Evolutionary conservation across 164 flowering plant genomes (phyloP), one percentile per base, ranked within the genome.

Genomic region (Vitis rotundifolia): DNA sequence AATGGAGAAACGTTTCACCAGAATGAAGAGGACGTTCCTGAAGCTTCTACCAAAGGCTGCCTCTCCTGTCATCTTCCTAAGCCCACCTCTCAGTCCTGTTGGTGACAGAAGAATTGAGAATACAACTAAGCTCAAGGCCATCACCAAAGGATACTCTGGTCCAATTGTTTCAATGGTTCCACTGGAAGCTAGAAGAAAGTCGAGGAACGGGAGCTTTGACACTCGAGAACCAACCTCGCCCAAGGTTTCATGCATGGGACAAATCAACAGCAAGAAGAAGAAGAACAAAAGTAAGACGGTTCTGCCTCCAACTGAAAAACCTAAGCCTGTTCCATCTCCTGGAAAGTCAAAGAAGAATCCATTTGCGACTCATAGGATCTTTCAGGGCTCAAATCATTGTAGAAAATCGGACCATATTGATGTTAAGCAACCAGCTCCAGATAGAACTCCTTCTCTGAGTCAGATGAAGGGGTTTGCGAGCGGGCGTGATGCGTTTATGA

Each of bases 181-280:
- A 2, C 19, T 14, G 63, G 76, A 77, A 26, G 71, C 65, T 49
- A 44, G 71, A 28, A 55, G 80, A 18, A 59, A 37, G 37, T 26
- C 52, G 11, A 73, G 52, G 61, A 69, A 50, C 59, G 68, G 59
- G 14, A 73, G 73, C 74, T 69, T 72, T 11, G 68, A 60, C 16
- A 37, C 76, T 10, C 44, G 54, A 9, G 80, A 77, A 14, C 80
- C 80, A 1, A 47, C 68, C 7, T 77, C 80, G 3, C 80, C 80
- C 1, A 73, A 64, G 18, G 80, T 77, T 28, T 77, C 80, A 3
- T 77, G 80, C 80, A 56, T 73, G 54, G 80, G 80, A 50, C 77
- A 74, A 18, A 52, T 71, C 58, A 66, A 63, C 69, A 11, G 9
- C 63, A 69, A 47, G 66, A 75, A 70, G 51, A 70, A 66, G 57